Percentiles rank a stretch among this genome's conserved stretches.
phyloP scores from a whole-genome alignment of 2,329 filamentous ascomycete species.

The Scolecobasidium constrictum region DNA sequence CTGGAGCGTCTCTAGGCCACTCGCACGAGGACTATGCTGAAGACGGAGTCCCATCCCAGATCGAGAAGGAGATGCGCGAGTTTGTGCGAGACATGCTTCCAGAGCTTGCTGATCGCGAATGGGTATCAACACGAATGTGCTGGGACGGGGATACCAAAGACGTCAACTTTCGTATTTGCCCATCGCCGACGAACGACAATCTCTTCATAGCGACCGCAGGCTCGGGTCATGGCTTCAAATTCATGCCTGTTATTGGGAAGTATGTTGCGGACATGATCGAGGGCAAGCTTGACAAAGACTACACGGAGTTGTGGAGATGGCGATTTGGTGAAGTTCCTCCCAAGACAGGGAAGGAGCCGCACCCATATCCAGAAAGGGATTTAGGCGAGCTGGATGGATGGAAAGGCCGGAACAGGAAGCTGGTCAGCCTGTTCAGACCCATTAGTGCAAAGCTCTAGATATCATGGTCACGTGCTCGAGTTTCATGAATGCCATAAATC shows the following conservation, averaged over 20 bases:
- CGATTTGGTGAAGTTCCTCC: no score
- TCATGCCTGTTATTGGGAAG: conserved; percentile 24
- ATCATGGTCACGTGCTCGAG: no score
- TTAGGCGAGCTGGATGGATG: no score
- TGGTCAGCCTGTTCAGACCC: no score
- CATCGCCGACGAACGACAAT: conserved; percentile 29
- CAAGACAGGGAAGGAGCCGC: no score
- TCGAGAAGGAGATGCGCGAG: conserved; percentile 23
- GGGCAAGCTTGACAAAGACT: conserved; percentile 29
- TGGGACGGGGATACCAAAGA: conserved; percentile 57
- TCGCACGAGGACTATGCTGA: conserved; percentile 25
- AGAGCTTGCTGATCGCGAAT: conserved; percentile 51
- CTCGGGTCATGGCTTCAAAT: conserved; percentile 27
- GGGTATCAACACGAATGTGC: not conserved
- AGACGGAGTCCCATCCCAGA: not conserved
- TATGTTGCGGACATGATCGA: conserved; percentile 24
- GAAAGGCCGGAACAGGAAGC: no score
- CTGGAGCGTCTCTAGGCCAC: conserved; percentile 48
- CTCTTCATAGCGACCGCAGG: conserved; percentile 36
- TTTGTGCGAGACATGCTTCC: conserved; percentile 51
- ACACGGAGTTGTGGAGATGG: conserved; percentile 44
- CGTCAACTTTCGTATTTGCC: conserved; percentile 39
- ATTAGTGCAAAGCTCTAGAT: no score
- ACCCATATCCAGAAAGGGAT: no score
- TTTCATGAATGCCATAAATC: no score